These are phyloP conservation scores for Verticillium tricorpus DNA, from an alignment of 2,329 filamentous ascomycete genomes.

Conservation along the genomic window DNA sequence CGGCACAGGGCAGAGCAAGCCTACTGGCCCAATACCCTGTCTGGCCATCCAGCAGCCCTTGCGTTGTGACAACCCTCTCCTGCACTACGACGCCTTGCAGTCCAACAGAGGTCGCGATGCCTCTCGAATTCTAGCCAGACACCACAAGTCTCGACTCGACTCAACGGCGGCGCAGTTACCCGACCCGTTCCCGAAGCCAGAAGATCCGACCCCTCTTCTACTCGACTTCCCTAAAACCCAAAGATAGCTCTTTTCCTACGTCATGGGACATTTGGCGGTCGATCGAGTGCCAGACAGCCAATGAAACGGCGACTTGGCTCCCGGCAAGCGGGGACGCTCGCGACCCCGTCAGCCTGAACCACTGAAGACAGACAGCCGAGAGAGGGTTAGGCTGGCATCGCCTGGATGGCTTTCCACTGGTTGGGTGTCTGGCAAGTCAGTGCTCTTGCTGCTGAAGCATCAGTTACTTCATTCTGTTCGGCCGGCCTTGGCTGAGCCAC, in stretches of 20 bases:
- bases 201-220: background rate
- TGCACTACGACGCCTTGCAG: background rate
- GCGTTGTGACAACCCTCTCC: background rate
- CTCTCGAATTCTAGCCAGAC: background rate
- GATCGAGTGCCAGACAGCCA: background rate
- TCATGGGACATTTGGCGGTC: background rate
- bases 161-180: background rate
- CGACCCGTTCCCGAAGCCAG: background rate
- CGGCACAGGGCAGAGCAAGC: background rate
- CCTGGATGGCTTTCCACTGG: background rate
- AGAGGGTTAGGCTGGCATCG: background rate
- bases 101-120: background rate
- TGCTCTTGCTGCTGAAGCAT: background rate
- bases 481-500: background rate
- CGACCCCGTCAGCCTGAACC: background rate
- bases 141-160: background rate
- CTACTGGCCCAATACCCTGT: background rate
- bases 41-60: background rate
- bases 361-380: background rate
- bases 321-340: background rate
- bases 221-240: background rate
- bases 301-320: background rate
- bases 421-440: background rate
- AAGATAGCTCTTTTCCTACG: background rate
- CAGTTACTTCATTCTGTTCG: background rate